A percentile compares a stretch with the other conserved stretches of the same genome.
phyloP scores from a whole-genome alignment of 441 rosid genomes.

The Adansonia gregorii region DNA sequence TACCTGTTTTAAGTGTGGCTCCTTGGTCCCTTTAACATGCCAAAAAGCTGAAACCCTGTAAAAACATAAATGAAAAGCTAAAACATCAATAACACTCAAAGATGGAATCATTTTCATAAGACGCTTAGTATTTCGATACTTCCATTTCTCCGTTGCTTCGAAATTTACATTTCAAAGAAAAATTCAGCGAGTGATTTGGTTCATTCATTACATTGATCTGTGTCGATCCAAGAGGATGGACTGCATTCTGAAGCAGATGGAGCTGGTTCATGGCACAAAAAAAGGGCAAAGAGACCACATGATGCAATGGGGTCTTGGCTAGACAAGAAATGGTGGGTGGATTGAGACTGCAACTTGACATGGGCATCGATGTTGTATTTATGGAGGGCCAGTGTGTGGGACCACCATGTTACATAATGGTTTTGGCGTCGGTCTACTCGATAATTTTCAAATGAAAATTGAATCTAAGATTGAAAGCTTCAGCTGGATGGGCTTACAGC shows the following conservation, averaged over 20 bases:
- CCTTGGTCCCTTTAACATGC: too few species aligned
- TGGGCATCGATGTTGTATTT: conserved; percentile 27
- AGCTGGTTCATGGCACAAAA: conserved; percentile 16
- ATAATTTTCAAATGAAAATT: not conserved
- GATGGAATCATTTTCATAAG: not conserved
- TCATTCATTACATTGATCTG: not conserved
- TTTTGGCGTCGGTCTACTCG: conserved; percentile 14
- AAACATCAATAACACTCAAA: not conserved
- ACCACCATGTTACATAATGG: not conserved
- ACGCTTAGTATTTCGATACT: not conserved
- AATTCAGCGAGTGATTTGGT: not conserved
- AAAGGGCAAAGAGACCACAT: conserved; percentile 31
- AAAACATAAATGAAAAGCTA: not conserved
- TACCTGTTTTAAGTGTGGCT: too few species aligned
- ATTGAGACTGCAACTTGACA: conserved; percentile 1
- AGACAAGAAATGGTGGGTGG: conserved; percentile 25
- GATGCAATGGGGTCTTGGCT: conserved; percentile 26
- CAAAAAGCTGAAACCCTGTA: not conserved
- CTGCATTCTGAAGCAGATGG: not conserved
- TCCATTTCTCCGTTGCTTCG: not conserved
- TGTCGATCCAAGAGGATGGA: not conserved
- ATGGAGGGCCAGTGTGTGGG: conserved; percentile 24
- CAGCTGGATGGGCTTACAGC: not conserved
- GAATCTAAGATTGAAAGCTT: not conserved
- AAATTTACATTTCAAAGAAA: conserved; percentile 16